Percentiles rank a stretch among this genome's conserved stretches.
phyloP scores from a whole-genome alignment of 2,329 filamentous ascomycete genomes.

The Trichophyton schoenleinii region DNA sequence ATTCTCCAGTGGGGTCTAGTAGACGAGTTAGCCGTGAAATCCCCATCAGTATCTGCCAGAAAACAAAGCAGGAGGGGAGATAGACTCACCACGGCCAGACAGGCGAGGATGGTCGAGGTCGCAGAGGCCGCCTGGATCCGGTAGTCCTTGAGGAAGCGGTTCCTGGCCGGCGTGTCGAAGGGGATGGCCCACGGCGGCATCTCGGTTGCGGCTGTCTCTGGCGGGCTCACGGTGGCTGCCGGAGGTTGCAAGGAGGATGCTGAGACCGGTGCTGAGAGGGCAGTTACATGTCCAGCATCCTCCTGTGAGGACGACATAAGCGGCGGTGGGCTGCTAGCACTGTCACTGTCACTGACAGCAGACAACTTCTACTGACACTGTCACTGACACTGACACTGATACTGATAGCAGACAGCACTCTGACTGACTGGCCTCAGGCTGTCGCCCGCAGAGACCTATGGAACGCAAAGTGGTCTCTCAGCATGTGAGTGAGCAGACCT shows the following conservation, averaged over 20 bases:
- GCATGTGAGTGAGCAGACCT: constrained; percentile 37
- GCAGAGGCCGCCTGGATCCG: constrained; percentile 36
- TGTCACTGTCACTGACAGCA: no score
- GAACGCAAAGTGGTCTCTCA: constrained; percentile 42
- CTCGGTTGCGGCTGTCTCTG: constrained; percentile 17
- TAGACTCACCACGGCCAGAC: constrained; percentile 33
- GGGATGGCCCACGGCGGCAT: constrained; percentile 23
- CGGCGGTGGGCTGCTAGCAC: not conserved
- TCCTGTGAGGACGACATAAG: constrained; percentile 14
- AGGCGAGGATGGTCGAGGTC: constrained; percentile 33
- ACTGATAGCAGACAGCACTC: no score
- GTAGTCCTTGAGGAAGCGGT: constrained; percentile 34
- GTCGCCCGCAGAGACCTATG: constrained; percentile 38
- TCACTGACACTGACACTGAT: no score
- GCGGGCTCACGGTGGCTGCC: constrained; percentile 19
- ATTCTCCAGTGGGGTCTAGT: constrained; percentile 37
- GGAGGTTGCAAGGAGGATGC: constrained; percentile 22
- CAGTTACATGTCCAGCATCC: constrained; percentile 26
- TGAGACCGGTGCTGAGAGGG: not conserved
- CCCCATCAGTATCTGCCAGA: no score
- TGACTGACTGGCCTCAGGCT: constrained; percentile 4
- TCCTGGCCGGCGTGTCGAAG: constrained; percentile 30
- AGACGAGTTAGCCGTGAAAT: not conserved
- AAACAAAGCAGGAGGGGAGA: not conserved
- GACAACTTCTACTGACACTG: no score